Percentiles rank a stretch among this genome's conserved stretches.
Conservation (phyloP, 441 rosid genomes). For the Arabidopsis lyrata region DNA sequence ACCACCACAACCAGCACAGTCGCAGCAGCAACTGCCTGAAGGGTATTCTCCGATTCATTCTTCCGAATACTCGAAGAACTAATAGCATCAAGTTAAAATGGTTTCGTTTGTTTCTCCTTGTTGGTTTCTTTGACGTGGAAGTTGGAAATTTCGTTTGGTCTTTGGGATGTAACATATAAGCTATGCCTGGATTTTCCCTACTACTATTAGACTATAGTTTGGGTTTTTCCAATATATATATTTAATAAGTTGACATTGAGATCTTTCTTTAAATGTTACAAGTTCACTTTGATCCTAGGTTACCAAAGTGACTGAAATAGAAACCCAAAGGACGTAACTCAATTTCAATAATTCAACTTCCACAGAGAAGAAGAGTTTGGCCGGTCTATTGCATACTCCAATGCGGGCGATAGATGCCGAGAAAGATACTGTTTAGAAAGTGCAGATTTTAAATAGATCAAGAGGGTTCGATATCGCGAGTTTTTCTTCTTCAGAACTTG, state of each 20-base stretch:
- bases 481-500: constrained; percentile 70
- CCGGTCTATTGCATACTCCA: constrained; percentile 62
- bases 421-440: constrained; percentile 48
- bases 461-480: constrained; percentile 59
- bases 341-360: constrained; percentile 57
- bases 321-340: constrained; percentile 40
- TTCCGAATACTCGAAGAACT: constrained; percentile 65
- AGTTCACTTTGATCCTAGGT: neutral
- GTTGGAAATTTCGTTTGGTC: constrained; percentile 30
- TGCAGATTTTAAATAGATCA: constrained; percentile 52
- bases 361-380: constrained; percentile 76
- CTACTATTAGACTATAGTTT: neutral
- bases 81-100: constrained; percentile 1
- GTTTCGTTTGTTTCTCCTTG: constrained; percentile 17
- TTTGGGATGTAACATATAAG: constrained; percentile 35
- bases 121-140: constrained; percentile 22
- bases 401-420: constrained; percentile 43
- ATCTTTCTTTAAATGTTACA: neutral
- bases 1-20: constrained; percentile 61
- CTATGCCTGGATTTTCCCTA: constrained; percentile 24
- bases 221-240: constrained; percentile 10
- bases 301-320: neutral
- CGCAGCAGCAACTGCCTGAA: constrained; percentile 49
- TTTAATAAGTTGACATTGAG: neutral
- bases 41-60: constrained; percentile 79